These are phyloP conservation scores for Dacryopinax spathularia DNA, from an alignment of 768 basidiomycete species.

Conservation along the genomic window DNA sequence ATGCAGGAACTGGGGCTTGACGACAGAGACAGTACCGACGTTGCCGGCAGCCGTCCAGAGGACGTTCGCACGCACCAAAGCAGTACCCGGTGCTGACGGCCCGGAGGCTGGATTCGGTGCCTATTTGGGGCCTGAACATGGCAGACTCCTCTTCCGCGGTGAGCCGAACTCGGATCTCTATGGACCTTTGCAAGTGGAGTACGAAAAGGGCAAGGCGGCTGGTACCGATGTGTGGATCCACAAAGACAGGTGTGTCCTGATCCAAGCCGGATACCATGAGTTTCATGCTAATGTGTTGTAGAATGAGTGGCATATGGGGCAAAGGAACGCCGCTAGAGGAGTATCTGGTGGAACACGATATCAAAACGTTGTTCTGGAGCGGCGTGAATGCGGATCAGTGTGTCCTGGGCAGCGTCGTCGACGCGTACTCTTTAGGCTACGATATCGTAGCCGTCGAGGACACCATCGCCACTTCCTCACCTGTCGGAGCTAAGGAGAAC, in stretches of 20 bases:
- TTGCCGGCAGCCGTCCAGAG: not conserved
- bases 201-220: not conserved
- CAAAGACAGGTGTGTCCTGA: not conserved
- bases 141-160: not conserved
- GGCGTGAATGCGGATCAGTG: not conserved
- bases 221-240: not conserved
- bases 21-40: not conserved
- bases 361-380: not conserved
- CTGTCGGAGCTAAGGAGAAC: not conserved
- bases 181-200: not conserved
- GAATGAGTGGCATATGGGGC: not conserved
- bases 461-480: not conserved
- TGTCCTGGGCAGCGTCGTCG: not conserved
- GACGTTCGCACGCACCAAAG: not conserved
- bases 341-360: not conserved
- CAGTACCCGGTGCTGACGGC: not conserved
- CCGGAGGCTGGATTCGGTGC: not conserved
- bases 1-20: not conserved
- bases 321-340: not conserved
- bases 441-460: not conserved
- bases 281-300: not conserved
- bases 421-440: not conserved
- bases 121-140: not conserved
- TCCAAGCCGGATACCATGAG: not conserved
- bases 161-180: not conserved